phyloP scores from a whole-genome alignment of 2,329 filamentous ascomycete genomes.

The Neodidymelliopsis sp. region DNA sequence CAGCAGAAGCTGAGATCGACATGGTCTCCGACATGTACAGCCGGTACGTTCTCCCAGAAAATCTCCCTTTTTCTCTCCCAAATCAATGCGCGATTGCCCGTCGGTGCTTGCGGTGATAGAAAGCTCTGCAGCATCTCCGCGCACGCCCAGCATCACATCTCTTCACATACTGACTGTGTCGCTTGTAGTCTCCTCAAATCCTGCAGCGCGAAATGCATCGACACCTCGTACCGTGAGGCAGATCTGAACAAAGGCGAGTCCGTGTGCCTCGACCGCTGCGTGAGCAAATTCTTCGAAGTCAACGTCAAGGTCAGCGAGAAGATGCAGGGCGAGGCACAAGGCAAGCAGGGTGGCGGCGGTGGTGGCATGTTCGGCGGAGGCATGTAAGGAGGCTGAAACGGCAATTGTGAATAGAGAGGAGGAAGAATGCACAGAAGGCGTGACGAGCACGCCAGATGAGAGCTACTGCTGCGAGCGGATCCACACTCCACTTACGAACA shows the following conservation, averaged over 20 bases:
- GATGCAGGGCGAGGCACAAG: slow-evolving; percentile 85
- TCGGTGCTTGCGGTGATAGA: too few relatives aligned
- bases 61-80: not conserved
- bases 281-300: slow-evolving; percentile 98
- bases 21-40: slow-evolving; percentile 98
- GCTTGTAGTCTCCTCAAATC: slow-evolving; percentile 76
- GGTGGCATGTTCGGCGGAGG: slow-evolving; percentile 40
- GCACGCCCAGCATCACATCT: not conserved
- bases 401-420: not conserved
- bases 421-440: not conserved
- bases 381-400: slow-evolving; percentile 25
- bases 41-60: slow-evolving; percentile 72
- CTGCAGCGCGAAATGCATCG: slow-evolving; percentile 94
- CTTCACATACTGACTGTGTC: slow-evolving; percentile 1
- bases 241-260: slow-evolving; percentile 99
- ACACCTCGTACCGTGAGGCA: slow-evolving; percentile 88
- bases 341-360: slow-evolving; percentile 52
- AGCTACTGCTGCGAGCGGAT: not conserved
- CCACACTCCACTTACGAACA: slow-evolving; percentile 1
- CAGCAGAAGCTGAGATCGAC: slow-evolving; percentile 96
- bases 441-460: not conserved
- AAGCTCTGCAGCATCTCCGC: too few relatives aligned
- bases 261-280: slow-evolving; percentile 97
- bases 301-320: slow-evolving; percentile 98
- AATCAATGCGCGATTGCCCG: not conserved